Base-by-base conservation (phyloP, 75 land plant genomes). In the Gnetum montanum region DNA sequence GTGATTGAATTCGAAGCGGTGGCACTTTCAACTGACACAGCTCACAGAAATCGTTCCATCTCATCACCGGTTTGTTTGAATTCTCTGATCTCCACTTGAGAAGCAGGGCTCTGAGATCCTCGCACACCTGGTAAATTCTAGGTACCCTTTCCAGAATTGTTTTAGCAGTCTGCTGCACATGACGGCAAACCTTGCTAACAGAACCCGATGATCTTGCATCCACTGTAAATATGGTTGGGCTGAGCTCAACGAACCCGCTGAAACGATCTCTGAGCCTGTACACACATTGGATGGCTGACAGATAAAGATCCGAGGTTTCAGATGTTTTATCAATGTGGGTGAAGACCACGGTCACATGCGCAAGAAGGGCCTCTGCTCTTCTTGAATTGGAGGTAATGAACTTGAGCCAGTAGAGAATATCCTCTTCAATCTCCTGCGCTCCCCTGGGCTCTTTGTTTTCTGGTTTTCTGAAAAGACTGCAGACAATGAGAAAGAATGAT, bases 321-420 rank as follows among this genome's bases (percentile, higher is more conserved):
- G 51, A 51, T 22, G 71, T 38, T 46, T 82, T 82, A 64, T 82
- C 85, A 19, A 46, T 47, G 45, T 82, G 85, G 15, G 85, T 82
- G 51, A 82, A 73, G 38, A 82, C 85, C 7, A 82, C 25, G 2
- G 75, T 78, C 12, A 78, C 72, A 58, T 60, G 65, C 15, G 85
- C 72, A 23, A 74, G 63, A 50, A 74, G 35, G 19, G 67, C 55
- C 40, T 70, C 72, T 41, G 67, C 68, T 63, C 75, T 73, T 54
- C 61, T 78, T 38, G 81, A 74, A 57, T 81, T 81, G 49, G 94
- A 85, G 15, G 73, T 73, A 37, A 88, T 73, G 64, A 81, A 85
- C 30, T 76, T 71, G 13, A 88, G 77, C 94, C 94, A 88, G 58
- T 84, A 81, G 2, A 60, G 69, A 7, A 88, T 61, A 40, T 88